These are phyloP conservation scores for Trichophyton schoenleinii DNA, from an alignment of 2,329 filamentous ascomycete species.

Conservation along the genomic window DNA sequence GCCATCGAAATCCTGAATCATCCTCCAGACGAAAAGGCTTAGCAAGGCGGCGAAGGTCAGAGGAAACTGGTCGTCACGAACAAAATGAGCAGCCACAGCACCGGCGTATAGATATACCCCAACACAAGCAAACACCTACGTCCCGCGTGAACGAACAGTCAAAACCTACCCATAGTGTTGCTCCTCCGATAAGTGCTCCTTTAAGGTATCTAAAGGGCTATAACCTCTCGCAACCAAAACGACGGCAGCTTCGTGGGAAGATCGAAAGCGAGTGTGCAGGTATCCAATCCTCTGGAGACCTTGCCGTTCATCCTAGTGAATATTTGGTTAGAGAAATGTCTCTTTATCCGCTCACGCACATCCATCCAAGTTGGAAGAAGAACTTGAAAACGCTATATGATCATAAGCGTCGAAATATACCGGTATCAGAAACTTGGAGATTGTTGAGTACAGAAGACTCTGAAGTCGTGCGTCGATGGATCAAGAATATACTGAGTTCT, in stretches of 20 bases:
- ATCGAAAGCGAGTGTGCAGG: neutral
- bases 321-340: neutral
- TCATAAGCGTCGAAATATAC: neutral
- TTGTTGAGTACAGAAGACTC: neutral
- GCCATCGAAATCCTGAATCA: neutral
- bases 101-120: neutral
- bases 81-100: neutral
- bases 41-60: too few relatives aligned
- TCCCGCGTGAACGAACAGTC: neutral
- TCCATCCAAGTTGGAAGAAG: neutral
- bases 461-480: neutral
- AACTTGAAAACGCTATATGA: neutral
- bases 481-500: neutral
- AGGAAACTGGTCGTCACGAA: neutral
- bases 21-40: neutral
- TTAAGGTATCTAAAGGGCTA: neutral
- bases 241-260: neutral
- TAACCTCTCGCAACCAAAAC: neutral
- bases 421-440: neutral
- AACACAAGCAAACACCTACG: neutral
- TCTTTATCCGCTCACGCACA: neutral
- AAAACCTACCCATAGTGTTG: neutral
- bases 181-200: neutral
- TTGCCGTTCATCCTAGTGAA: neutral
- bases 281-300: neutral